phyloP scores from a whole-genome alignment of 2,329 filamentous ascomycete species.

The Trichoderma koningii region DNA sequence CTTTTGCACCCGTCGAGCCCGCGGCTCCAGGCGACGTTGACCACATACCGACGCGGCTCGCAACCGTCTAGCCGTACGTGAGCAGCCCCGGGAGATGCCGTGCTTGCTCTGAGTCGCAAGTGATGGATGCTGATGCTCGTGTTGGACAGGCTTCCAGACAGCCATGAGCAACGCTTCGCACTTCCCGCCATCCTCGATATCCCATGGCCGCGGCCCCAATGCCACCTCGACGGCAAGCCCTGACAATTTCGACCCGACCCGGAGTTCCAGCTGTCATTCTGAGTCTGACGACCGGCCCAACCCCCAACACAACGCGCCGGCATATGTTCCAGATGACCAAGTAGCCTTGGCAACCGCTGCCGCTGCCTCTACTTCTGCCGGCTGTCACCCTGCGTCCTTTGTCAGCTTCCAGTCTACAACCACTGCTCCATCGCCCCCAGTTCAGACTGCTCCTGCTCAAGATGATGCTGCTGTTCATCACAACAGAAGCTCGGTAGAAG shows the following conservation, averaged over 20 bases:
- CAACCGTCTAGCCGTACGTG: slow-evolving; percentile 19
- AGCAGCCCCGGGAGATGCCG: slow-evolving; percentile 8
- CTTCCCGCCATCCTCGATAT: slow-evolving; percentile 35
- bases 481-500: slow-evolving; percentile 5
- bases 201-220: slow-evolving; percentile 34
- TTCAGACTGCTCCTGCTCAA: slow-evolving; percentile 19
- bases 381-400: slow-evolving; percentile 31
- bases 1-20: background rate
- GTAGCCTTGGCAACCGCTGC: background rate
- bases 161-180: slow-evolving; percentile 40
- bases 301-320: slow-evolving; percentile 2
- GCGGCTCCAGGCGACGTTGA: slow-evolving; percentile 3
- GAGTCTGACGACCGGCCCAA: slow-evolving; percentile 13
- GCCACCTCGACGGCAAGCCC: slow-evolving; percentile 27
- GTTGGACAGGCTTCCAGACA: slow-evolving; percentile 26
- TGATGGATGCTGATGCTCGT: slow-evolving; percentile 18
- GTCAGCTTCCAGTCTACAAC: slow-evolving; percentile 37
- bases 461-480: slow-evolving; percentile 1
- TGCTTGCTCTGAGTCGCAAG: slow-evolving; percentile 15
- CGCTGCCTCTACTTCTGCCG: background rate
- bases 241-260: slow-evolving; percentile 10
- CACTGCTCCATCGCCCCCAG: slow-evolving; percentile 42
- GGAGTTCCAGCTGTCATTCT: slow-evolving; percentile 19
- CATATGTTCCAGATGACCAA: slow-evolving; percentile 22
- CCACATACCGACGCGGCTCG: background rate